A percentile compares a stretch with the other conserved stretches of the same genome.
Evolutionary conservation across 148 eudicot species (phyloP).

Genomic region (Amaranthus palmeri): DNA sequence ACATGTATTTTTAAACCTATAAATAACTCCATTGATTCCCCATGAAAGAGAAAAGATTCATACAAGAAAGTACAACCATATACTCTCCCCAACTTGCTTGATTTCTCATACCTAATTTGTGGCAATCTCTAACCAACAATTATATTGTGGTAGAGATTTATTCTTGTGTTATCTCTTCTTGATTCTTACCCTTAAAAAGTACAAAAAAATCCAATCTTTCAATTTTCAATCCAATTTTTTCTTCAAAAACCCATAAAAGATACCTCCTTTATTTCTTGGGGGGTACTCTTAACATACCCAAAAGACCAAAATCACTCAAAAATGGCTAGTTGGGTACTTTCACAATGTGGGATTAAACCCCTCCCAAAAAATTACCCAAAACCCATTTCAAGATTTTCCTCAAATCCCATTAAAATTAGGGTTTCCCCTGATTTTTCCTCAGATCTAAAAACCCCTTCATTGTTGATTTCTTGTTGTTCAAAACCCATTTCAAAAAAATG

Average conservation of each 20-base stretch:
- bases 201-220: background rate
- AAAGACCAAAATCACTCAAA: background rate
- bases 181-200: background rate
- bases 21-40: background rate
- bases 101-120: too few species aligned
- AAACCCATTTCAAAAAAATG: slow-evolving; percentile 20
- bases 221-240: background rate
- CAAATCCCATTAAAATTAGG: slow-evolving; percentile 31
- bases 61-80: background rate
- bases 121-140: too few species aligned
- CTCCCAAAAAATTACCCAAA: slow-evolving; percentile 42
- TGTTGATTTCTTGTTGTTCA: slow-evolving; percentile 13
- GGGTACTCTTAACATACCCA: background rate
- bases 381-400: slow-evolving; percentile 38
- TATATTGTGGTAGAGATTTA: slow-evolving; percentile 28
- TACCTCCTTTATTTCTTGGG: background rate
- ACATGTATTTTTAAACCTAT: slow-evolving; percentile 1
- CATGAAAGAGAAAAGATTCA: background rate
- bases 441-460: slow-evolving; percentile 23
- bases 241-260: slow-evolving; percentile 1
- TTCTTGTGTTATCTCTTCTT: slow-evolving; percentile 25
- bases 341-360: slow-evolving; percentile 76
- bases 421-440: slow-evolving; percentile 16
- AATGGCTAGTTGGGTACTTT: slow-evolving; percentile 80
- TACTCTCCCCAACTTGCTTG: too few species aligned